Evolutionary conservation across 2,329 filamentous ascomycete species (phyloP).

Genomic region (Fusarium secorum): DNA sequence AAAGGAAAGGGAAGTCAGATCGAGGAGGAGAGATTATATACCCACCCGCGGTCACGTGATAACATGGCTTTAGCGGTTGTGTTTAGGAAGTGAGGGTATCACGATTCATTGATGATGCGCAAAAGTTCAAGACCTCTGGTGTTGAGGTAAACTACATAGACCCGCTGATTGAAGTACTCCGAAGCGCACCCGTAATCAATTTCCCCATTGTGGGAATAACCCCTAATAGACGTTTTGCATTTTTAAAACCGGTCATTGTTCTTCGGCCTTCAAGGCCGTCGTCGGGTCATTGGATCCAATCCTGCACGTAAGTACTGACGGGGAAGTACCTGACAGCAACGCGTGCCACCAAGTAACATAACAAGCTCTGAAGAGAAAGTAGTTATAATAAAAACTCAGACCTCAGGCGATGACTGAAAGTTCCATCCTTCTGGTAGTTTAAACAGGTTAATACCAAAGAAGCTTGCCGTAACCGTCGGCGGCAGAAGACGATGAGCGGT

Average conservation of each 20-base stretch:
- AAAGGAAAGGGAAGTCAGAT: not conserved
- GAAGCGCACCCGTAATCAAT: not conserved
- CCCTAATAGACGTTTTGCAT: rapidly evolving
- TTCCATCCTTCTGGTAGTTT: too few relatives aligned
- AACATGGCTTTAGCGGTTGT: rapidly evolving
- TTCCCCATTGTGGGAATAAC: rapidly evolving
- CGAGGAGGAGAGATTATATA: not conserved
- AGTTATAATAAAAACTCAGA: too few relatives aligned
- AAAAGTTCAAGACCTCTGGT: rapidly evolving
- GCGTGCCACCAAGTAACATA: not conserved
- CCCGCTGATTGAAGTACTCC: rapidly evolving
- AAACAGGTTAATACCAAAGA: not conserved
- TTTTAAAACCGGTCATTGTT: rapidly evolving
- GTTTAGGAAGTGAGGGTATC: not conserved
- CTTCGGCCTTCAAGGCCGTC: too few relatives aligned
- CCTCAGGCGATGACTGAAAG: not conserved
- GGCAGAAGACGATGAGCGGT: not conserved
- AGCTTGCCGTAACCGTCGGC: not conserved
- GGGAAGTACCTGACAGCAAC: rapidly evolving
- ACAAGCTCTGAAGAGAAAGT: not conserved
- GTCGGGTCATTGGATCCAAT: not conserved
- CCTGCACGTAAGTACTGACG: not conserved
- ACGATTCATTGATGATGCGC: rapidly evolving
- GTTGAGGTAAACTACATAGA: not conserved
- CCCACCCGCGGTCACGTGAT: not conserved